A percentile compares a stretch with the other conserved stretches of the same genome.
Conservation (phyloP, 495 filamentous ascomycete genomes). For the Talaromyces adpressus region DNA sequence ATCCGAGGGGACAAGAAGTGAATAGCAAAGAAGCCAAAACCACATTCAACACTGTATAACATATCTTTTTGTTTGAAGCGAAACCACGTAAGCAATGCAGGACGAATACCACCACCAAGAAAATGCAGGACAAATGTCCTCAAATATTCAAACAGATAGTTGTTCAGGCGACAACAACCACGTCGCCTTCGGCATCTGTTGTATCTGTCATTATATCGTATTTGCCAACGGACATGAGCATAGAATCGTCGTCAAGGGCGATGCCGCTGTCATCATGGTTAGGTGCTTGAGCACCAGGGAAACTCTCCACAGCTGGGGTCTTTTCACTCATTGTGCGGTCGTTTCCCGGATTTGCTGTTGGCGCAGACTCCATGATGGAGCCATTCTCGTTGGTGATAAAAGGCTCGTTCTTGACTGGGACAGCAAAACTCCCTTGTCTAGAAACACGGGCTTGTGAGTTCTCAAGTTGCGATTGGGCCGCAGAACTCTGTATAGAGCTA, state of each 20-base stretch:
- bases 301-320: conserved; percentile 18
- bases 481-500: conserved; percentile 34
- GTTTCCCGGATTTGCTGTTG: conserved; percentile 9
- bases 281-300: conserved; percentile 24
- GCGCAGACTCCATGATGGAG: not conserved
- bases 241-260: conserved; percentile 39
- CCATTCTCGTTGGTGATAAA: not conserved
- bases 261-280: conserved; percentile 44
- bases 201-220: conserved; percentile 43
- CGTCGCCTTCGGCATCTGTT: conserved; percentile 43
- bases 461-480: conserved; percentile 20
- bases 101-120: conserved; percentile 7
- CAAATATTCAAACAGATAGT: conserved; percentile 4
- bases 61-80: not conserved
- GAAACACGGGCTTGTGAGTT: not conserved
- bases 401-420: conserved; percentile 6
- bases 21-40: not conserved
- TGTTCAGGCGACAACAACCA: conserved; percentile 35
- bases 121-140: conserved; percentile 11
- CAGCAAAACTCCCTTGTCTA: conserved; percentile 5
- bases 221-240: conserved; percentile 42
- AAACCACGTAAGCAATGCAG: conserved; percentile 10
- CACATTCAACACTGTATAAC: not conserved
- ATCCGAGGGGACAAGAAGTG: not conserved
- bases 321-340: conserved; percentile 17